Percentiles rank a stretch among this genome's conserved stretches.
These are phyloP conservation scores for Penicillium turbatum DNA, from an alignment of 495 filamentous ascomycete genomes.

Conservation along the genomic window DNA sequence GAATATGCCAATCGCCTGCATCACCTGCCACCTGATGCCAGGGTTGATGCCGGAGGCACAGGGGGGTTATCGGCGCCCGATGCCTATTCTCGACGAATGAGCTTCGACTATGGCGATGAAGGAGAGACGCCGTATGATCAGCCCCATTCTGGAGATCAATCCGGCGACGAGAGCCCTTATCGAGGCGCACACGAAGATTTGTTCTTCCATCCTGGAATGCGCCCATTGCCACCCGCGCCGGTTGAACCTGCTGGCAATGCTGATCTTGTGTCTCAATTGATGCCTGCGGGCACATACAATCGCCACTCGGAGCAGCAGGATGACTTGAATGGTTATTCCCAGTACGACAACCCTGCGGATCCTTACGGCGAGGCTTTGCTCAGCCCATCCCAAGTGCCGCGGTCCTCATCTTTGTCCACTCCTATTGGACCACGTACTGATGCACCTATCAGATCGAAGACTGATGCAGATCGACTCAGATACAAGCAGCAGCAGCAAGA, in stretches of 20 bases:
- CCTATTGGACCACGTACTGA: slow-evolving; percentile 74
- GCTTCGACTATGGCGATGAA: slow-evolving; percentile 95
- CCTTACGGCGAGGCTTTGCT: slow-evolving; percentile 43
- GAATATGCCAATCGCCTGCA: slow-evolving; percentile 59
- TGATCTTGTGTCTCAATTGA: slow-evolving; percentile 43
- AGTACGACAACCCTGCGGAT: slow-evolving; percentile 47
- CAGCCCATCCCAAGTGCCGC: slow-evolving; percentile 59
- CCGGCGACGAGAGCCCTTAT: slow-evolving; percentile 50
- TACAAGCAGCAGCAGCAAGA: slow-evolving; percentile 58
- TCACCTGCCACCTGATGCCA: slow-evolving; percentile 47
- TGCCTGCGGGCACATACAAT: slow-evolving; percentile 54
- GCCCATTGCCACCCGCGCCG: slow-evolving; percentile 80
- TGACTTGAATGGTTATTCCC: slow-evolving; percentile 29
- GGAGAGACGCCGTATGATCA: slow-evolving; percentile 43
- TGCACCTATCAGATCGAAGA: slow-evolving; percentile 85
- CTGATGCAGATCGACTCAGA: slow-evolving; percentile 72
- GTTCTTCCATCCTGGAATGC: slow-evolving; percentile 87
- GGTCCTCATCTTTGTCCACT: slow-evolving; percentile 79
- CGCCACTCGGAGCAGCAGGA: slow-evolving; percentile 38
- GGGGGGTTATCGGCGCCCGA: slow-evolving; percentile 76
- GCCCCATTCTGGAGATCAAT: slow-evolving; percentile 48
- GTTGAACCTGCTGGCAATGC: slow-evolving; percentile 45
- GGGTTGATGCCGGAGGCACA: slow-evolving; percentile 78
- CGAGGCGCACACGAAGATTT: slow-evolving; percentile 76
- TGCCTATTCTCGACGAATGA: slow-evolving; percentile 61